Evolutionary conservation across 164 flowering plant species (phyloP), one percentile per base, ranked within the genome.

Genomic region (Warburgia ugandensis): DNA sequence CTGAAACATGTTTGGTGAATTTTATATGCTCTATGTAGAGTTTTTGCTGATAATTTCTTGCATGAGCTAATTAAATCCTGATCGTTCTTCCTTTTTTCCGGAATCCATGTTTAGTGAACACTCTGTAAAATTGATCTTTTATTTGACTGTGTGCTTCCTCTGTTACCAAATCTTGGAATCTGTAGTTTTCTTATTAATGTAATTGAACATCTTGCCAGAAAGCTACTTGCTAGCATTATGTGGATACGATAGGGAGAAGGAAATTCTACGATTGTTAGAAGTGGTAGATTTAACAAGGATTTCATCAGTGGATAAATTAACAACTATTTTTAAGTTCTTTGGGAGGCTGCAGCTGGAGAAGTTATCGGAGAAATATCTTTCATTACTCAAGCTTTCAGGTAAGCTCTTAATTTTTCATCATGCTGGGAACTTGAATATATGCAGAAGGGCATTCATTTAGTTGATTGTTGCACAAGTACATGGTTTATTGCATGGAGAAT

Each of bases 141-240:
- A n/a, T n/a, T n/a, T n/a, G n/a, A n/a, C n/a, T n/a, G n/a, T n/a
- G n/a, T n/a, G n/a, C n/a, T n/a, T n/a, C n/a, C n/a, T n/a, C n/a
- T n/a, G n/a, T n/a, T n/a, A n/a, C n/a, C n/a, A n/a, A n/a, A n/a
- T n/a, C n/a, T n/a, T n/a, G n/a, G n/a, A n/a, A n/a, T n/a, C n/a
- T n/a, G n/a, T n/a, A n/a, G n/a, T n/a, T n/a, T n/a, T n/a, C n/a
- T n/a, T n/a, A n/a, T n/a, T n/a, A n/a, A n/a, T n/a, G n/a, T n/a
- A n/a, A n/a, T n/a, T 42, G 45, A n/a, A 29, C 14, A 10, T 50
- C 66, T 50, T 63, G 64, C 69, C 86, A 87, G 96, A 65, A 67
- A 72, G 57, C 60, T 85, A 83, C 62, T 65, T 91, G 71, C 37
- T 77, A 44, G 98, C 96, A n/a, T 66, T 87, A 28, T 78, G 86